These are phyloP conservation scores for Torulaspora maleeae DNA, from an alignment of 805 yeast species.

Conservation along the genomic window DNA sequence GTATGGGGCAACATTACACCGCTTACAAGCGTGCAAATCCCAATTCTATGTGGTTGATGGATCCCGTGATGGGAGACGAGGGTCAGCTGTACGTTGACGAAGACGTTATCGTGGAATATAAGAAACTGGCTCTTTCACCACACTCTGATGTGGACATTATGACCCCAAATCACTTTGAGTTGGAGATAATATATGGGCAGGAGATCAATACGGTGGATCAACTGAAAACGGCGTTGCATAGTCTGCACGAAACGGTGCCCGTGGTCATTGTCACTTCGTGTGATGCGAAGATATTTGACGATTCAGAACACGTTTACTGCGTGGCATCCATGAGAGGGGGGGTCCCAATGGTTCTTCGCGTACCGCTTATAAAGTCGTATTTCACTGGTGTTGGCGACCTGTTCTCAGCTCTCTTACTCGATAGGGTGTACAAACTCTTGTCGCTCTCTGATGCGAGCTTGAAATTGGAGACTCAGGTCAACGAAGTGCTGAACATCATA, in stretches of 20 bases:
- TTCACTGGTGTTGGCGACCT: slow-evolving; percentile 77
- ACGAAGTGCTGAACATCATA: slow-evolving; percentile 33
- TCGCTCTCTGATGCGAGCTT: slow-evolving; percentile 2
- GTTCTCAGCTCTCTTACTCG: slow-evolving; percentile 57
- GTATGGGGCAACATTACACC: slow-evolving; percentile 43
- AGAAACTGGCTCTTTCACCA: slow-evolving; percentile 37
- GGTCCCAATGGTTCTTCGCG: slow-evolving; percentile 42
- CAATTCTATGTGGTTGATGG: slow-evolving; percentile 58
- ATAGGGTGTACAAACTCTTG: slow-evolving; percentile 45
- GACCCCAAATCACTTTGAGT: slow-evolving; percentile 74
- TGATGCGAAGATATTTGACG: slow-evolving; percentile 25
- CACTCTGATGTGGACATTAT: slow-evolving; percentile 46
- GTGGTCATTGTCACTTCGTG: slow-evolving; percentile 57
- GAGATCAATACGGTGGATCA: slow-evolving; percentile 38
- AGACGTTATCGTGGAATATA: slow-evolving; percentile 50
- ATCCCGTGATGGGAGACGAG: slow-evolving; percentile 91
- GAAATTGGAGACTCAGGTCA: slow-evolving; percentile 24
- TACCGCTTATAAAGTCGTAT: slow-evolving; percentile 50
- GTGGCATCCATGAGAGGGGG: slow-evolving; percentile 27
- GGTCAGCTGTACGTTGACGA: slow-evolving; percentile 72
- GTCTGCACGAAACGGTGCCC: slow-evolving; percentile 43
- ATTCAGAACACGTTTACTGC: slow-evolving; percentile 37
- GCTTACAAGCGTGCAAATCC: slow-evolving; percentile 30
- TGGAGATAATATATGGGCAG: slow-evolving; percentile 53
- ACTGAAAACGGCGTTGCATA: slow-evolving; percentile 38